Evolutionary conservation across 2,329 filamentous ascomycete species (phyloP), one percentile per base, ranked within the genome.

Genomic region (Phoma herbarum): DNA sequence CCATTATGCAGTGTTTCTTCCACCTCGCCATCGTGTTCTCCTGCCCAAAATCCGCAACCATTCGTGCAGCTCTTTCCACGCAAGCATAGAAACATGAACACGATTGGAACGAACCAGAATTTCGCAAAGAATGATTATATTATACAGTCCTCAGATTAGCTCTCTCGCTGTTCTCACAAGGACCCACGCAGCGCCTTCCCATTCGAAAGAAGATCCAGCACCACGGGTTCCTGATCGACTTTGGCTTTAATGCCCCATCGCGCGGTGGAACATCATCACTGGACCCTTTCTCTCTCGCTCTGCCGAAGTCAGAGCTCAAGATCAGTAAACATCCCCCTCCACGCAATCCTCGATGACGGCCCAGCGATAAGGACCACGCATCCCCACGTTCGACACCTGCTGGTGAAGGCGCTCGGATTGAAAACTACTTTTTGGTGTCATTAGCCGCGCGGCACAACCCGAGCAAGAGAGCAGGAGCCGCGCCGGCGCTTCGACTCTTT

Each of bases 91-190:
- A n/a, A n/a, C n/a, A n/a, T n/a, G n/a, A n/a, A n/a, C n/a, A n/a
- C n/a, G n/a, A n/a, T n/a, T n/a, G n/a, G 28, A 29, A 10, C 8
- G 28, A 29, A 29, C 9, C n/a, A n/a, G n/a, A n/a, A n/a, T n/a
- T n/a, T n/a, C n/a, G n/a, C n/a, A 14, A 31, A 16, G 16, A 14
- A 41, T 23, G 37, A 23, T 11, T 23, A 14, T 41, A 9, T 2
- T 42, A 43, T n/a, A 6, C 39, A 63, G 66, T 71, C 71, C 71
- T 74, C 71, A 74, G 71, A 74, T 73, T 70, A 74, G 71, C 71
- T 74, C 71, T 74, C 71, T 60, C 64, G 64, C 68, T 68, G 71
- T 73, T 65, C 68, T 71, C 71, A 73, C 59, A 62, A 67, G 57
- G 67, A 66, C 65, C 71, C 68, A 63, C 68, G 61, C 49, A 44